Conservation (phyloP, 148 eudicot genomes). For the Tetragonia tetragonoides region DNA sequence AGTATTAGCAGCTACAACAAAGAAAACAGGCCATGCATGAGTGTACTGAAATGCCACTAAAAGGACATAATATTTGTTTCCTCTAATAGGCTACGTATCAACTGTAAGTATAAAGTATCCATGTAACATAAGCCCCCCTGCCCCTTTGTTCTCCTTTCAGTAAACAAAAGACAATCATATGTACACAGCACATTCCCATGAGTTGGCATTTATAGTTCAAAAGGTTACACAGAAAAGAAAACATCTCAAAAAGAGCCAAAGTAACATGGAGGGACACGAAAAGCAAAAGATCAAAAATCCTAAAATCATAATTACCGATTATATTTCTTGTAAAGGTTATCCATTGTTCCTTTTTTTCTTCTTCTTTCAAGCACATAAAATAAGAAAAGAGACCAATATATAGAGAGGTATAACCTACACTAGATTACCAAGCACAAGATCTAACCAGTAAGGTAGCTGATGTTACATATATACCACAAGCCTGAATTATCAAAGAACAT, state of each 20-base stretch:
- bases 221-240: too few species aligned
- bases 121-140: neutral
- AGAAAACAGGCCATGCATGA: neutral
- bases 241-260: too few species aligned
- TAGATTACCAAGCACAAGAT: neutral
- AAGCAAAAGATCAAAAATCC: neutral
- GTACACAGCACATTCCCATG: neutral
- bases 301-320: neutral
- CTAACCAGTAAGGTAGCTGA: neutral
- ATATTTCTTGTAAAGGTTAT: neutral
- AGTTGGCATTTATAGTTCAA: neutral
- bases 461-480: neutral
- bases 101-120: neutral
- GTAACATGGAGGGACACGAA: neutral
- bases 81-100: neutral
- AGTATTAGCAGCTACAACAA: neutral
- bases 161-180: neutral
- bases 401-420: neutral
- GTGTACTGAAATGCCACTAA: neutral
- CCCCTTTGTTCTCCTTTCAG: neutral
- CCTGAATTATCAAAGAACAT: too few species aligned
- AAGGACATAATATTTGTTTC: neutral
- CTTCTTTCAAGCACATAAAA: too few species aligned
- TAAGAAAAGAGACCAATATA: too few species aligned
- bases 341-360: neutral